phyloP scores from a whole-genome alignment of 805 yeast species.

The Cyberlindnera saturnus region DNA sequence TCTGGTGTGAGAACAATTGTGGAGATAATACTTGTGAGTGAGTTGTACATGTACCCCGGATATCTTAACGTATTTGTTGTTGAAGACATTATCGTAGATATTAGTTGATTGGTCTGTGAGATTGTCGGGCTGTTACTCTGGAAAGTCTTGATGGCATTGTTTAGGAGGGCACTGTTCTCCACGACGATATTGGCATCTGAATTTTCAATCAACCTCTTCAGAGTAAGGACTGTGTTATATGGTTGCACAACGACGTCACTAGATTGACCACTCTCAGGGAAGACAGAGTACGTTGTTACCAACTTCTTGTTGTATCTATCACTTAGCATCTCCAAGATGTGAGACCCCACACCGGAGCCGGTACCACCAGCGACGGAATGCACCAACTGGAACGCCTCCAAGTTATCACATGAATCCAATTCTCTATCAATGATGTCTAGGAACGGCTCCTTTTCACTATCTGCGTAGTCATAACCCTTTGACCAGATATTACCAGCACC shows the following conservation, averaged over 20 bases:
- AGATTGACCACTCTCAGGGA: constrained; percentile 71
- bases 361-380: constrained; percentile 99
- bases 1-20: constrained; percentile 83
- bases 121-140: constrained; percentile 58
- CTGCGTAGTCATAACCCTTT: constrained; percentile 77
- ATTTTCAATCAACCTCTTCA: constrained; percentile 73
- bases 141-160: constrained; percentile 60
- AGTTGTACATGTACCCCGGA: constrained; percentile 88
- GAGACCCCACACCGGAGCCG: constrained; percentile 93
- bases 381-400: constrained; percentile 84
- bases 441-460: constrained; percentile 61
- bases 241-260: constrained; percentile 99
- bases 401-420: constrained; percentile 80
- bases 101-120: constrained; percentile 76
- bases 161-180: constrained; percentile 79
- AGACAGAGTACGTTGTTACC: constrained; percentile 78
- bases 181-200: constrained; percentile 87
- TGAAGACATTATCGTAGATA: constrained; percentile 78
- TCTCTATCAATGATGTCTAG: constrained; percentile 83
- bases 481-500: constrained; percentile 99
- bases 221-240: constrained; percentile 79
- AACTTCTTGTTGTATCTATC: constrained; percentile 83
- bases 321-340: constrained; percentile 65
- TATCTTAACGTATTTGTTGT: constrained; percentile 83
- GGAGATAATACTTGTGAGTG: constrained; percentile 74